Base-by-base conservation (phyloP, 164 flowering plant genomes). In the Stephania japonica region DNA sequence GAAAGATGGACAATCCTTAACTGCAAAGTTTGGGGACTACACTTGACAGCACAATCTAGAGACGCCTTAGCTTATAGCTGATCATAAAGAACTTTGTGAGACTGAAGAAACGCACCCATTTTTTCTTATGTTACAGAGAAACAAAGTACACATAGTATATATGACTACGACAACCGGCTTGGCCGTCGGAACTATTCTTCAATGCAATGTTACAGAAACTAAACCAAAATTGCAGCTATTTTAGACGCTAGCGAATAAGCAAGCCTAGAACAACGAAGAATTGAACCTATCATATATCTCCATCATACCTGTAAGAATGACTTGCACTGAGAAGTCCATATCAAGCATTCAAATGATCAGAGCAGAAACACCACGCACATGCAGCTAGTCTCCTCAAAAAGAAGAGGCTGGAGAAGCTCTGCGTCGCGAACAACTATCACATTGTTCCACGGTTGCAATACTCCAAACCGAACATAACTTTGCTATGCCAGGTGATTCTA, bases 211-310 rank as follows among this genome's bases (percentile, higher is more conserved):
- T 23, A 42, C 77, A 72, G 38, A 32, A 66, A 63, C 65, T 69
- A 47, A 74, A 74, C 80, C 80, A 78, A 78, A 78, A 78, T 72
- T 78, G 77, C 49, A 74, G 73, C 74, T 56, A 66, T 67, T 14
- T 71, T 23, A 38, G 73, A 32, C 38, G 38, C 73, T 38, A 27
- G 38, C 42, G 24, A 59, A n/a, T 66, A 69, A 62, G 76, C 75
- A 72, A 19, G 19, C 26, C 75, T 66, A 56, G 21, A 65, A 24
- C 47, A 11, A 47, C 65, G 21, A 49, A 49, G 12, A 32, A 3
- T 56, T 14, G 16, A 47, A 7, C 12, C 13, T 9, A 9, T 47
- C 64, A 61, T 19, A 61, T 19, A 61, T 19, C 21, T 61, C 64
- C 24, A 18, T 21, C 24, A 26, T 13, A 24, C 12, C 67, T 64